Evolutionary conservation across 176 grass and related monocot genomes (phyloP).

Genomic region (Aegilops sharonensis): DNA sequence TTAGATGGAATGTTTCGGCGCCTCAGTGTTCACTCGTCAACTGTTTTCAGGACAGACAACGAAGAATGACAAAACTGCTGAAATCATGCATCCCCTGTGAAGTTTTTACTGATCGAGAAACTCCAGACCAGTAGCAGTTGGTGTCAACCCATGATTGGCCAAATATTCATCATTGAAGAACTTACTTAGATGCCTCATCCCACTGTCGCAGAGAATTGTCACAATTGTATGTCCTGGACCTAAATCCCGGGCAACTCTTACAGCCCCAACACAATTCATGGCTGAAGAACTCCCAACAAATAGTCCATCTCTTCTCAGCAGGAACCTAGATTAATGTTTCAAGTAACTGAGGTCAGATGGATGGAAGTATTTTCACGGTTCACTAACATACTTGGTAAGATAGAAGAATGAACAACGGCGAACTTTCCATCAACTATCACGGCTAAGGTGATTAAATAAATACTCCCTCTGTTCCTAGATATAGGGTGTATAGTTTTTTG

Average conservation of each 20-base stretch:
- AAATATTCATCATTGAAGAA: constrained; percentile 93
- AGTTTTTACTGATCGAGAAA: constrained; percentile 50
- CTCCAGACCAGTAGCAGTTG: constrained; percentile 58
- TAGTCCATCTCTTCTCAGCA: constrained; percentile 88
- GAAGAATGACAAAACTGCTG: background rate
- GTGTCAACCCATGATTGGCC: constrained; percentile 66
- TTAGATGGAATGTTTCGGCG: background rate
- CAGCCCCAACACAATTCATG: constrained; percentile 94
- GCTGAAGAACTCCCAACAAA: constrained; percentile 92
- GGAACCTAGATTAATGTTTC: constrained; percentile 54
- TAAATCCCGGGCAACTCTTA: constrained; percentile 69
- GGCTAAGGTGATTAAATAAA: background rate
- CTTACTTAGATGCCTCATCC: constrained; percentile 94
- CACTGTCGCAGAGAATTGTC: constrained; percentile 87
- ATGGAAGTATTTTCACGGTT: background rate
- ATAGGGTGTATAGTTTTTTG: too few species aligned
- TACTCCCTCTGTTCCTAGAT: too few species aligned
- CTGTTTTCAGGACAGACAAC: background rate
- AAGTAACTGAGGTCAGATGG: constrained; percentile 33
- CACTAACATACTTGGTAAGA: background rate
- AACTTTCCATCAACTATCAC: background rate
- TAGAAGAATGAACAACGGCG: background rate
- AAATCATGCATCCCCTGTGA: background rate
- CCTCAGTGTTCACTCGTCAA: background rate
- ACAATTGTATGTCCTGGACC: constrained; percentile 95